A percentile compares a stretch with the other conserved stretches of the same genome.
Conservation (phyloP, 2,329 filamentous ascomycete species). For the Lecanicillium sp. region DNA sequence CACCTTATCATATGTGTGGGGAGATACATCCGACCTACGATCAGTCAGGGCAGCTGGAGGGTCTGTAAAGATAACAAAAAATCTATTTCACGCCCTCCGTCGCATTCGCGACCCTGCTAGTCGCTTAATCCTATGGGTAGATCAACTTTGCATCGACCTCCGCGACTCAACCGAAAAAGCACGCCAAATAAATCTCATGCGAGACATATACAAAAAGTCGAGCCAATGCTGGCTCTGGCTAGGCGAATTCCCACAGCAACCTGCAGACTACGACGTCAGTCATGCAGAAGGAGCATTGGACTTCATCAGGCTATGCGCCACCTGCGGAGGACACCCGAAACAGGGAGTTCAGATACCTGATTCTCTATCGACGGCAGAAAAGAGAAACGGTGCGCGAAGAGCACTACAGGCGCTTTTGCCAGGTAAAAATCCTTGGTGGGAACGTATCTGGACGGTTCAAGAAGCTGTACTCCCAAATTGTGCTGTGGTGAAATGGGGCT, state of each 20-base stretch:
- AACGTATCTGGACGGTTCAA: slow-evolving; percentile 1
- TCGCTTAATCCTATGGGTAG: slow-evolving; percentile 9
- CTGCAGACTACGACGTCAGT: too few relatives aligned
- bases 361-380: too few relatives aligned
- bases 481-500: neutral
- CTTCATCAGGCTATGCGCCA: neutral
- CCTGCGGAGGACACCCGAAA: neutral
- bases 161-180: slow-evolving; percentile 9
- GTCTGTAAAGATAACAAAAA: too few relatives aligned
- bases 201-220: slow-evolving; percentile 12
- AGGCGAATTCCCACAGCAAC: slow-evolving; percentile 3
- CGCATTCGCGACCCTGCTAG: slow-evolving; percentile 1
- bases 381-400: too few relatives aligned
- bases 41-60: too few relatives aligned
- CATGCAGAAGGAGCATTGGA: neutral
- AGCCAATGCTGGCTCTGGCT: slow-evolving; percentile 12
- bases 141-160: slow-evolving; percentile 14
- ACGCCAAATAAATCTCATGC: slow-evolving; percentile 10
- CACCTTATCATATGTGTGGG: too few relatives aligned
- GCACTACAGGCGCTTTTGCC: too few relatives aligned
- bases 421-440: slow-evolving; percentile 1
- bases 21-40: too few relatives aligned
- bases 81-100: too few relatives aligned
- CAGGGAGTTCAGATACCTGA: neutral
- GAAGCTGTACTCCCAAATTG: neutral